A percentile compares a stretch with the other conserved stretches of the same genome.
phyloP scores from a whole-genome alignment of 257 asterid genomes.

The Penstemon davidsonii region DNA sequence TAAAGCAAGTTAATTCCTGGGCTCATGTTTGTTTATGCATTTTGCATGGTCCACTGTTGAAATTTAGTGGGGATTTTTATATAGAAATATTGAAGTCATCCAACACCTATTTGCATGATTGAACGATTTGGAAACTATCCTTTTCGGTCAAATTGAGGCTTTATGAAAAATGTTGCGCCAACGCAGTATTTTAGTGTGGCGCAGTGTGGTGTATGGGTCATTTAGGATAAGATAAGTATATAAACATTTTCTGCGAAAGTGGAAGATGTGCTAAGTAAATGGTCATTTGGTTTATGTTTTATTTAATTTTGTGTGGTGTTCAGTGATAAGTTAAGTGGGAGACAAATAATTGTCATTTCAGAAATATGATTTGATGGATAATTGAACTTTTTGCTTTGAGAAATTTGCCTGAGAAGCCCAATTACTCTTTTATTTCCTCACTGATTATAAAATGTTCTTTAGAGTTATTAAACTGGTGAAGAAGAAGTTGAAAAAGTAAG shows the following conservation, averaged over 20 bases:
- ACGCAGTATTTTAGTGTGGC: neutral
- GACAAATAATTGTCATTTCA: neutral
- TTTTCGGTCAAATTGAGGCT: neutral
- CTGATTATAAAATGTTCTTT: neutral
- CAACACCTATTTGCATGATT: neutral
- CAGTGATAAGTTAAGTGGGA: neutral
- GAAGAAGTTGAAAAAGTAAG: neutral
- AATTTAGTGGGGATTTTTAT: neutral
- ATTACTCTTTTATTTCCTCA: too few relatives aligned
- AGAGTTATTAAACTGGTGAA: conserved; percentile 13
- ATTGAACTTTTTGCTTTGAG: neutral
- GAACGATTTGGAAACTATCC: neutral
- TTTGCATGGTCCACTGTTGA: neutral
- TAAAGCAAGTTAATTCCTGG: neutral
- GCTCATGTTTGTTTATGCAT: conserved; percentile 2
- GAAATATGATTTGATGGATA: too few relatives aligned
- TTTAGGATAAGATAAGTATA: neutral
- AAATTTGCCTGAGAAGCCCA: too few relatives aligned
- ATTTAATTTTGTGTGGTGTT: conserved; percentile 11
- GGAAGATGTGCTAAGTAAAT: neutral
- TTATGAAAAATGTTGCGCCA: neutral
- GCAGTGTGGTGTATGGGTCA: neutral
- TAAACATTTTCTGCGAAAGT: neutral
- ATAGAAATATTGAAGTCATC: too few relatives aligned
- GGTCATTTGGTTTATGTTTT: neutral